Conservation (phyloP, 345 rosid species). For the Citrus medica region DNA sequence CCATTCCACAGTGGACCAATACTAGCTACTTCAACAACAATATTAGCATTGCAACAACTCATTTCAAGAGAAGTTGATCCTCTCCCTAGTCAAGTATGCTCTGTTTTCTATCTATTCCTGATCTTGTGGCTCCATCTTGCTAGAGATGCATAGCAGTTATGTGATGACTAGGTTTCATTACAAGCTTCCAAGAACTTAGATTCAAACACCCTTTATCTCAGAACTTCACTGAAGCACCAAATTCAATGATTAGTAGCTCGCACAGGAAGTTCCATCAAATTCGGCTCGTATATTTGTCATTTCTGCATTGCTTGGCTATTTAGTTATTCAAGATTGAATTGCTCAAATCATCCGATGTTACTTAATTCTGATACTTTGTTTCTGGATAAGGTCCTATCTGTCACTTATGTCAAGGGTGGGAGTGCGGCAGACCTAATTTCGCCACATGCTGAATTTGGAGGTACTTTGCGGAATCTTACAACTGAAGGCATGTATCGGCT, state of each 20-base stretch:
- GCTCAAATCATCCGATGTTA: neutral
- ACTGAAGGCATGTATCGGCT: constrained; percentile 62
- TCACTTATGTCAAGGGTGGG: constrained; percentile 59
- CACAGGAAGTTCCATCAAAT: too few relatives aligned
- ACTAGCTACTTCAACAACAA: constrained; percentile 60
- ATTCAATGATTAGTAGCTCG: too few relatives aligned
- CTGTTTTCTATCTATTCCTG: too few relatives aligned
- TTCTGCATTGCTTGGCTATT: too few relatives aligned
- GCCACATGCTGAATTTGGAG: constrained; percentile 66
- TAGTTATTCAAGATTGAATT: neutral
- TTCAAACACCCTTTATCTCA: neutral
- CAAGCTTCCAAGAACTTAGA: too few relatives aligned
- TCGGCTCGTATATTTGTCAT: too few relatives aligned
- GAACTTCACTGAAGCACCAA: too few relatives aligned
- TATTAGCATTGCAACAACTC: constrained; percentile 75
- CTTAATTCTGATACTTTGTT: neutral
- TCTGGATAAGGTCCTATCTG: constrained; percentile 61
- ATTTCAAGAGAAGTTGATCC: constrained; percentile 83
- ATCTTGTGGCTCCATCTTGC: too few relatives aligned
- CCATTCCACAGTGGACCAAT: constrained; percentile 51
- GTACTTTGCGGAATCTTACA: constrained; percentile 81
- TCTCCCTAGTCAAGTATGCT: constrained; percentile 47
- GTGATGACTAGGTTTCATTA: too few relatives aligned
- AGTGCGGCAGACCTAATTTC: constrained; percentile 50
- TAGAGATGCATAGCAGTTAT: too few relatives aligned